Evolutionary conservation across 306 rosid genomes (phyloP), one percentile per base, ranked within the genome.

Genomic region (Ceratonia siliqua): DNA sequence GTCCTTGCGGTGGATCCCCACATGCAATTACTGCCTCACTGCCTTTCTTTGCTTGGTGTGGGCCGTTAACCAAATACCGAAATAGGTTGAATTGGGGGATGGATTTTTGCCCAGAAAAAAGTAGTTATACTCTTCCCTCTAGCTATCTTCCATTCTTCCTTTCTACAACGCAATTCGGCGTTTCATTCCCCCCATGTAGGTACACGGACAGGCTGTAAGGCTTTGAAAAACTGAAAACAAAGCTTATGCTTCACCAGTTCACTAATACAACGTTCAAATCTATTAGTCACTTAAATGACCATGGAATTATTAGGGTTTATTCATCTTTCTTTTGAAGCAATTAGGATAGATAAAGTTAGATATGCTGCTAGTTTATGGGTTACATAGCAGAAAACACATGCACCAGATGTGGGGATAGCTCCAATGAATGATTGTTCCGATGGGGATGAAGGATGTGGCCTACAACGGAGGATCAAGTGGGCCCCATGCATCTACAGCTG

Each of bases 1-100:
- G 85, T 78, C 78, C 78, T 73, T 24, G 67, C 15, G 46, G 88
- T 70, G 87, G 88, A 57, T 62, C 82, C 84, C 87, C 73, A 74
- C 76, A 42, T 70, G 76, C 79, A 81, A 52, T 75, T 64, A 42
- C 68, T 61, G 77, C 83, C 79, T 85, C 76, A 59, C 78, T 65
- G 54, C 77, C 72, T 70, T 59, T 17, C 24, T 69, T 76, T 38
- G 27, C 39, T 48, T 35, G 28, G 33, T 32, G 68, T 48, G 73
- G 66, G 24, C 17, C 6, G 49, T 21, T 13, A 33, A 22, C n/a
- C 8, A 18, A 13, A n/a, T 27, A 48, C 15, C 72, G 36, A 41
- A 58, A 58, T n/a, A 30, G 25, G 67, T 78, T 52, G 27, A 63
- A 52, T 54, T 61, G 2, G 55, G 69, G 80, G 22, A 72, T 56